These are phyloP conservation scores for Panicum virgatum DNA, from an alignment of 202 grass and related monocot genomes.

Conservation along the genomic window DNA sequence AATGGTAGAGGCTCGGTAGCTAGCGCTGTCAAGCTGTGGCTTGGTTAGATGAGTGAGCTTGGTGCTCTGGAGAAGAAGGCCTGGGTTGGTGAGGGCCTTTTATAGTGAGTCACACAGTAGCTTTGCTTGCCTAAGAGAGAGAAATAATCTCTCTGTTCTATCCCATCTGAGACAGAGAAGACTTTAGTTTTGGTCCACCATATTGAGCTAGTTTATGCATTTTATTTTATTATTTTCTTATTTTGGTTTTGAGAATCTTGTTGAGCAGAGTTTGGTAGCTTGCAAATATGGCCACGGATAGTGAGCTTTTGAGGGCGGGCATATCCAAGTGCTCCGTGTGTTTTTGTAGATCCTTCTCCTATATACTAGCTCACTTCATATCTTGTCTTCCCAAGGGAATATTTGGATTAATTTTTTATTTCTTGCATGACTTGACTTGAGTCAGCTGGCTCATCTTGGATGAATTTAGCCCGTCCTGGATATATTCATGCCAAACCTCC, in stretches of 20 bases:
- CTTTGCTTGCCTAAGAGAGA: conserved; percentile 33
- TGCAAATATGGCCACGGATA: conserved; percentile 6
- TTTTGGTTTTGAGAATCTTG: conserved; percentile 19
- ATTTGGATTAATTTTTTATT: conserved; percentile 11
- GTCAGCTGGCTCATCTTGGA: neutral
- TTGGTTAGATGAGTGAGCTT: conserved; percentile 21
- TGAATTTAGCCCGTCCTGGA: conserved; percentile 18
- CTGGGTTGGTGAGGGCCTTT: conserved; percentile 52
- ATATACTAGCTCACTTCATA: conserved; percentile 24
- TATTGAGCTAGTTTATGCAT: neutral
- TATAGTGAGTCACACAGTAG: conserved; percentile 49
- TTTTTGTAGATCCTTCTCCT: conserved; percentile 33
- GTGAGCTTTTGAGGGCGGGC: conserved; percentile 12
- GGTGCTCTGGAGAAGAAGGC: conserved; percentile 33
- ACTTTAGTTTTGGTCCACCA: conserved; percentile 35
- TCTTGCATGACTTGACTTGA: conserved; percentile 43
- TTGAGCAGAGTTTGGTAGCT: conserved; percentile 32
- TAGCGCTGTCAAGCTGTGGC: neutral
- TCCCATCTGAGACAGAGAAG: conserved; percentile 10
- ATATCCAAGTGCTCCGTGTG: conserved; percentile 9
- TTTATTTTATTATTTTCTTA: neutral
- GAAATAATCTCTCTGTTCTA: conserved; percentile 11
- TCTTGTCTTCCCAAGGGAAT: conserved; percentile 28
- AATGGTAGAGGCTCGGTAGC: neutral
- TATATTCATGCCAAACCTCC: conserved; percentile 50